phyloP scores from a whole-genome alignment of 768 basidiomycete species.

The Chlorophyllum brunneum region DNA sequence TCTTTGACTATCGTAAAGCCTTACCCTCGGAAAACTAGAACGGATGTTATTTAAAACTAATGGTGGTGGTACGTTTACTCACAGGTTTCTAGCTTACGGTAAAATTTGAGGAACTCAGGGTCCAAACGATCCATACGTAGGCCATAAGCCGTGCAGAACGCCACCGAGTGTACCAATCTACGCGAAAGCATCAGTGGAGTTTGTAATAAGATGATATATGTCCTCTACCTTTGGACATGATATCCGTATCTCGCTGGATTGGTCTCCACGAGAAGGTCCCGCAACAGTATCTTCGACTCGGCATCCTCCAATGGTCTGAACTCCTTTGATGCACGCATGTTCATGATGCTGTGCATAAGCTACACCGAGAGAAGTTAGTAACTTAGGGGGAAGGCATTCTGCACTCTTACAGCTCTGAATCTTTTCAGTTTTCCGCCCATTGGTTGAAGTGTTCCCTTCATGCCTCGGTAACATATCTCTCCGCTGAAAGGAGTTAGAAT shows the following conservation, averaged over 20 bases:
- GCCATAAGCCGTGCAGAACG: slow-evolving; percentile 21
- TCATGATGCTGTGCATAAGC: slow-evolving; percentile 23
- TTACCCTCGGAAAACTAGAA: background rate
- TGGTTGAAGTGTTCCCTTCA: background rate
- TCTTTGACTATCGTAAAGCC: too few species aligned
- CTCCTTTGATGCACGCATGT: slow-evolving; percentile 18
- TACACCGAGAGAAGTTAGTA: background rate
- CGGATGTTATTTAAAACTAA: background rate
- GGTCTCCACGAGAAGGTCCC: slow-evolving; percentile 15
- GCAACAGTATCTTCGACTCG: slow-evolving; percentile 20
- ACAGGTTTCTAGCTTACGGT: slow-evolving; percentile 12
- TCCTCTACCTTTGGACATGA: slow-evolving; percentile 18
- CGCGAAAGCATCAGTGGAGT: background rate
- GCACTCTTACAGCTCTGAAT: slow-evolving; percentile 1
- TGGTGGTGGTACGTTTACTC: background rate
- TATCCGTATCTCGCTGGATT: slow-evolving; percentile 10
- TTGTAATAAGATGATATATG: background rate
- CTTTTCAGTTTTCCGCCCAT: background rate
- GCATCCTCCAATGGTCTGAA: slow-evolving; percentile 21
- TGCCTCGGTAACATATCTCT: background rate
- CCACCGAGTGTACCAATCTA: slow-evolving; percentile 22
- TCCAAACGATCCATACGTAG: slow-evolving; percentile 18
- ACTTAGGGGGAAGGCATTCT: background rate
- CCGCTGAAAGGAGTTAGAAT: background rate
- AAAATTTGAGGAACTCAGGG: slow-evolving; percentile 17